Evolutionary conservation across 2,329 filamentous ascomycete genomes (phyloP).

Genomic region (Exophiala calicioides): DNA sequence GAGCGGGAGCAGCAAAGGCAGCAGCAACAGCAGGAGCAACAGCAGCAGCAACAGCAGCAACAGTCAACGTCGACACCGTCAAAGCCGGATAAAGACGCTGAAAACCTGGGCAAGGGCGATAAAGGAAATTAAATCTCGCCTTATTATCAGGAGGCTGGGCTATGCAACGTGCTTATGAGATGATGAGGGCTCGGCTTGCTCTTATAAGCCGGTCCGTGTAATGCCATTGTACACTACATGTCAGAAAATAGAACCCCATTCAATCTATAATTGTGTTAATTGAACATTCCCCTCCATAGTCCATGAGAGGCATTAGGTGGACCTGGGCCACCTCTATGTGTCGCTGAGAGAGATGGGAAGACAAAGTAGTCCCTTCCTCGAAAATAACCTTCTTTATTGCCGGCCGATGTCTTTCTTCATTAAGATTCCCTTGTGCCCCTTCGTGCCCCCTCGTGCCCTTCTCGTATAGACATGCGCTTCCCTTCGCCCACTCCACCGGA

Average conservation of each 20-base stretch:
- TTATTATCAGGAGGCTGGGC: background rate
- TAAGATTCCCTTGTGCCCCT: no score
- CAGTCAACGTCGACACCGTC: no score
- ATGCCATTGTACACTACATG: background rate
- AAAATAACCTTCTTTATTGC: no score
- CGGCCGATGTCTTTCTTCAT: no score
- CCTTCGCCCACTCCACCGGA: no score
- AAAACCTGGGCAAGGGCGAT: background rate
- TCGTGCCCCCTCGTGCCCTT: no score
- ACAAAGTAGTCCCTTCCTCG: no score
- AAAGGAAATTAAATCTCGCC: no score
- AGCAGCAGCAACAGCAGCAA: background rate
- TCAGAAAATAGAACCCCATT: background rate
- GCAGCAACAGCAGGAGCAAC: conserved; percentile 1
- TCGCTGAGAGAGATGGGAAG: no score
- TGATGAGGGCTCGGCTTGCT: background rate
- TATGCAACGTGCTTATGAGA: background rate
- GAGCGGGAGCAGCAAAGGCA: conserved; percentile 9
- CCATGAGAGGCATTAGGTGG: background rate
- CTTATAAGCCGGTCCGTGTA: background rate
- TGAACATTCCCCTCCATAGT: no score
- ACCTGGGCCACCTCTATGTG: background rate
- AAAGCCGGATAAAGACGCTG: conserved; percentile 5
- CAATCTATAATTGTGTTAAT: background rate
- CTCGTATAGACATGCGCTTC: no score